These are phyloP conservation scores for Vitis hybrid DNA, from an alignment of 177 flowering plant genomes.

Conservation along the genomic window DNA sequence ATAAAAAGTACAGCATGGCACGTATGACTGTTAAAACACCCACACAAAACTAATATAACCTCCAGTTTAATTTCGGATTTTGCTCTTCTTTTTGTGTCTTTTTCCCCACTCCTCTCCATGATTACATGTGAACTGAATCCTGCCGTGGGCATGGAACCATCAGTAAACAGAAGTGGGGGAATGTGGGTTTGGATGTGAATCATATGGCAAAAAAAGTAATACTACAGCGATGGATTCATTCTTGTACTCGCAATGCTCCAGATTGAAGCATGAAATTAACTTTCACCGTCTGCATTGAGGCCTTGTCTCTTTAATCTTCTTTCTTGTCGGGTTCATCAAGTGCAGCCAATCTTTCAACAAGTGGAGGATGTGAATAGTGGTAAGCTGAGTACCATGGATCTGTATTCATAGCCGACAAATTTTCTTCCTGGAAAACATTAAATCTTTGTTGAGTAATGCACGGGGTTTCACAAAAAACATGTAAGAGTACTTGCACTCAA, in stretches of 20 bases:
- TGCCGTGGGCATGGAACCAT: no score
- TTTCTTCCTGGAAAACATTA: slow-evolving; percentile 74
- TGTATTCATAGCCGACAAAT: slow-evolving; percentile 93
- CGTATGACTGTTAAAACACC: no score
- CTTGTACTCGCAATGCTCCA: no score
- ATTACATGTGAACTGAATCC: no score
- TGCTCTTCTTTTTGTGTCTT: no score
- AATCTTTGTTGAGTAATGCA: slow-evolving; percentile 4
- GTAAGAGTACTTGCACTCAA: no score
- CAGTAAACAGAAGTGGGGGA: no score
- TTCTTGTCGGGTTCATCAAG: slow-evolving; percentile 73
- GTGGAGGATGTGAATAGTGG: slow-evolving; percentile 97
- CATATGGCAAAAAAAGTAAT: not conserved
- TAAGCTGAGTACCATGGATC: slow-evolving; percentile 99
- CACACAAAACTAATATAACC: no score
- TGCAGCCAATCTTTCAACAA: slow-evolving; percentile 87
- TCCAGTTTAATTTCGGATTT: no score
- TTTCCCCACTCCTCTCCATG: no score
- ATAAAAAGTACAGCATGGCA: no score
- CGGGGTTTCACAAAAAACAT: not conserved
- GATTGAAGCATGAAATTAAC: no score
- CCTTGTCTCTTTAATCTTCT: slow-evolving; percentile 28
- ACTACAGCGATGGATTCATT: not conserved
- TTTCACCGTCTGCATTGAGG: not conserved
- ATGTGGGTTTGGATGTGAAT: not conserved